phyloP scores from a whole-genome alignment of 78 protist genomes.

The Guillardia theta region DNA sequence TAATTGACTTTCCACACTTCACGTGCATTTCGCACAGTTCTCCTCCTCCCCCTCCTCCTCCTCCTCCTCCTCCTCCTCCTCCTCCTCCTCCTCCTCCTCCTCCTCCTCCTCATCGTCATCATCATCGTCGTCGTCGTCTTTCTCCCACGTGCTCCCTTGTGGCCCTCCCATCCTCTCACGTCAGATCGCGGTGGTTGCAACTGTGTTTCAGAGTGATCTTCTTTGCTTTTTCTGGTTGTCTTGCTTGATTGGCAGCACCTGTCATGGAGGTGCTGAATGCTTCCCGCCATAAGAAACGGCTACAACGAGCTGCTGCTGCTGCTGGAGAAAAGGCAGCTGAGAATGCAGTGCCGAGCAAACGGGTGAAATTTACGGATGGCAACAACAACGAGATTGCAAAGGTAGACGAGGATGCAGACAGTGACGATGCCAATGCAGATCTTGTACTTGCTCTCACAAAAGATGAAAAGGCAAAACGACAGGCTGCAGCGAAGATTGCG shows the following conservation, averaged over 20 bases:
- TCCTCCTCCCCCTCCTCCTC: not conserved
- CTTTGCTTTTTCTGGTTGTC: not conserved
- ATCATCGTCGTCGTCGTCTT: not conserved
- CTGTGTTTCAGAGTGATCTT: not conserved
- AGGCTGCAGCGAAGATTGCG: not conserved
- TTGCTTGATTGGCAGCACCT: not conserved
- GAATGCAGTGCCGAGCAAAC: not conserved
- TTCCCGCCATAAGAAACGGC: not conserved
- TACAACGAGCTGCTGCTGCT: not conserved
- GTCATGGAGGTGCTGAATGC: not conserved
- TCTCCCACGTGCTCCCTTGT: not conserved
- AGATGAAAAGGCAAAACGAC: not conserved
- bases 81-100: not conserved
- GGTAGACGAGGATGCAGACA: not conserved
- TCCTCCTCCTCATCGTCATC: not conserved
- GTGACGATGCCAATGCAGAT: slow-evolving; percentile 24
- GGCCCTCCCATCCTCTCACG: not conserved
- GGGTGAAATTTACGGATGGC: not conserved
- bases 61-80: not conserved
- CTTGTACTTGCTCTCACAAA: not conserved
- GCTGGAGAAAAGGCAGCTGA: not conserved
- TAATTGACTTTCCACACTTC: too few relatives aligned
- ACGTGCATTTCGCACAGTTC: too few relatives aligned
- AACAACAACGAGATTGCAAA: not conserved
- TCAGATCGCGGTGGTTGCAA: not conserved